Percentiles rank a stretch among this genome's conserved stretches.
Conservation (phyloP, 2,329 filamentous ascomycete genomes). For the Pezicula neosporulosa region DNA sequence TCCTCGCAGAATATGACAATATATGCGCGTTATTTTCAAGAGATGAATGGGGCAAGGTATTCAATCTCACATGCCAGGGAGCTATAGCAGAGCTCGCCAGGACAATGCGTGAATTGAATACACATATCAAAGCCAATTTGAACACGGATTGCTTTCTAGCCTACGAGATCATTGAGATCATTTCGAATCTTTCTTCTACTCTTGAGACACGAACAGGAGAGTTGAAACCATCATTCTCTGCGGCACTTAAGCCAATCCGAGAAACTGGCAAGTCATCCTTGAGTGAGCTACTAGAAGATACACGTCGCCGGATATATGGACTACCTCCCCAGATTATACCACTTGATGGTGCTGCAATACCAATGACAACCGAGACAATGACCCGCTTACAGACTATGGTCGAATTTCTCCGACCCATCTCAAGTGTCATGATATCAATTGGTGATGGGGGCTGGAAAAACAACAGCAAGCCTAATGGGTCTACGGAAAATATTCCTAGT, state of each 20-base stretch:
- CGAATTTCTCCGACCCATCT: slow-evolving; percentile 79
- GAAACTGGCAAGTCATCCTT: slow-evolving; percentile 90
- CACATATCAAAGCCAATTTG: slow-evolving; percentile 81
- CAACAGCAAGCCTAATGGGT: slow-evolving; percentile 48
- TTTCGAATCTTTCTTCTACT: slow-evolving; percentile 74
- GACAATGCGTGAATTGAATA: slow-evolving; percentile 84
- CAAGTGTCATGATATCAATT: slow-evolving; percentile 85
- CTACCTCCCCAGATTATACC: slow-evolving; percentile 61
- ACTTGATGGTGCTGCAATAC: slow-evolving; percentile 72
- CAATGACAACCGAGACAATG: slow-evolving; percentile 81
- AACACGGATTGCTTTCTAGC: slow-evolving; percentile 91
- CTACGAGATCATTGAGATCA: slow-evolving; percentile 91
- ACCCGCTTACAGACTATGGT: slow-evolving; percentile 83
- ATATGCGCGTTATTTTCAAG: slow-evolving; percentile 82
- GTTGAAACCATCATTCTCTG: slow-evolving; percentile 76
- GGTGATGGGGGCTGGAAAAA: slow-evolving; percentile 89
- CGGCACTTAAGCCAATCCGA: slow-evolving; percentile 82
- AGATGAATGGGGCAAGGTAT: slow-evolving; percentile 78
- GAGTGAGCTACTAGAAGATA: slow-evolving; percentile 79
- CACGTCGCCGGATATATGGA: slow-evolving; percentile 62
- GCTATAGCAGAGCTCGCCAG: slow-evolving; percentile 79
- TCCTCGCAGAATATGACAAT: slow-evolving; percentile 85
- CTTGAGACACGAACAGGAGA: slow-evolving; percentile 82
- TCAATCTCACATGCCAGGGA: slow-evolving; percentile 74
- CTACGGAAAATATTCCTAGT: slow-evolving; percentile 62